Conservation (phyloP, 2,329 filamentous ascomycete genomes). For the Claviceps sp. region DNA sequence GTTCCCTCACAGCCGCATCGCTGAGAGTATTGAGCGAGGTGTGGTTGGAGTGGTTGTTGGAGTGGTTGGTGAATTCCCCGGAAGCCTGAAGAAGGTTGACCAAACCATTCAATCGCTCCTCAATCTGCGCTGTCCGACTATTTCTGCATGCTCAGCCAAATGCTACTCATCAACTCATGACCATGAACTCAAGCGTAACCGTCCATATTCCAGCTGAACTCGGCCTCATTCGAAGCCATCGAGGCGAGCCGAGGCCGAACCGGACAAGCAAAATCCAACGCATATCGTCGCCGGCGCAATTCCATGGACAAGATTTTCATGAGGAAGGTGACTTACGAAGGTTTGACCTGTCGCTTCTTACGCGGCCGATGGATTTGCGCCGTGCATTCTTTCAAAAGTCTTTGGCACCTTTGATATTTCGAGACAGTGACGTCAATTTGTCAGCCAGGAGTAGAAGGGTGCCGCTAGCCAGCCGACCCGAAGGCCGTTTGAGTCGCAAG, state of each 20-base stretch:
- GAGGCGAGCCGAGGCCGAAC: no score
- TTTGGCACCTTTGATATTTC: slow-evolving; percentile 26
- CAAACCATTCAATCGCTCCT: slow-evolving; percentile 34
- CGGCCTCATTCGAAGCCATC: no score
- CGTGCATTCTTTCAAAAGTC: slow-evolving; percentile 33
- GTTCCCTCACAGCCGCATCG: slow-evolving; percentile 15
- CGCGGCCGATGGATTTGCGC: slow-evolving; percentile 34
- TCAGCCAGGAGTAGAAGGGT: slow-evolving; percentile 1
- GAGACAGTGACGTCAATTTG: not conserved
- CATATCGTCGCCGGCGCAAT: not conserved
- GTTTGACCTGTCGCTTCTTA: slow-evolving; percentile 36
- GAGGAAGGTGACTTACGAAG: slow-evolving; percentile 28
- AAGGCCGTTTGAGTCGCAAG: no score
- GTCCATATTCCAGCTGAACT: no score
- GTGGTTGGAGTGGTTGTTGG: slow-evolving; percentile 11
- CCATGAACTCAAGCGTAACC: no score
- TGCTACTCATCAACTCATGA: no score
- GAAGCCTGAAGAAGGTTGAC: slow-evolving; percentile 33
- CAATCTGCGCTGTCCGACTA: slow-evolving; percentile 36
- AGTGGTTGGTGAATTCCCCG: slow-evolving; percentile 20
- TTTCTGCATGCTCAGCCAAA: not conserved
- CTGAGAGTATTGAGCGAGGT: slow-evolving; percentile 14
- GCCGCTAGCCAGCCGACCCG: not conserved
- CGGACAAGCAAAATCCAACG: no score
- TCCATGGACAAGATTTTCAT: not conserved